These are phyloP conservation scores for Cladophialophora carrionii DNA, from an alignment of 2,329 filamentous ascomycete genomes.

Conservation along the genomic window DNA sequence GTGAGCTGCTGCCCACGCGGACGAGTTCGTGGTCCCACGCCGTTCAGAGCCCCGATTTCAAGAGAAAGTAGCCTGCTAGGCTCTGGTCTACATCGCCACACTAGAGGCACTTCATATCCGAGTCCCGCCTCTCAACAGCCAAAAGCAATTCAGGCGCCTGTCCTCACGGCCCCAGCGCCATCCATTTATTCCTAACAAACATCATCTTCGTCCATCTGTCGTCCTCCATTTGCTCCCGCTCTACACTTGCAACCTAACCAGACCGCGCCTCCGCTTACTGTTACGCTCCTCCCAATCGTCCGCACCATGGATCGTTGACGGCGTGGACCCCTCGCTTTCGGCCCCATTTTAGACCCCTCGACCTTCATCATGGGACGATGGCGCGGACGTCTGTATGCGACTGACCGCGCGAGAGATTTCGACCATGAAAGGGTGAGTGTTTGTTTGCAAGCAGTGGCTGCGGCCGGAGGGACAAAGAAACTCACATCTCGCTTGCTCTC, in stretches of 20 bases:
- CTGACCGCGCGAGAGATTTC: conserved; percentile 50
- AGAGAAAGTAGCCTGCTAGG: conserved; percentile 4
- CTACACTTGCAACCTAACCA: conserved; percentile 5
- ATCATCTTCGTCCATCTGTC: background rate
- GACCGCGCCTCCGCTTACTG: conserved; percentile 6
- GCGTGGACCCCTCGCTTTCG: conserved; percentile 22
- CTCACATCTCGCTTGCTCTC: background rate
- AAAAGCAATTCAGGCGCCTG: conserved; percentile 18
- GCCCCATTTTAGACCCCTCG: conserved; percentile 16
- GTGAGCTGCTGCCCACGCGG: background rate
- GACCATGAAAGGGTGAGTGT: conserved; percentile 46
- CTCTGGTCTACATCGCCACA: background rate
- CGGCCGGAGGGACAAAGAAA: background rate
- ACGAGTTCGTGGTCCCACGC: conserved; percentile 7
- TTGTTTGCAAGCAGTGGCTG: background rate
- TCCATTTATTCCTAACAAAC: conserved; percentile 9
- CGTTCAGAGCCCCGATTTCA: conserved; percentile 3
- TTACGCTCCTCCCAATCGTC: background rate
- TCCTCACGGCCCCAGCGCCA: background rate
- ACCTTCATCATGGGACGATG: conserved; percentile 27
- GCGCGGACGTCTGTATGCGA: conserved; percentile 46
- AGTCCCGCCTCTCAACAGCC: conserved; percentile 12
- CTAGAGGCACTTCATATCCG: conserved; percentile 11
- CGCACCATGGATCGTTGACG: conserved; percentile 21
- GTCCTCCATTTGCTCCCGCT: conserved; percentile 3